Base-by-base conservation (phyloP, 306 rosid genomes). In the Lagenaria siceraria region DNA sequence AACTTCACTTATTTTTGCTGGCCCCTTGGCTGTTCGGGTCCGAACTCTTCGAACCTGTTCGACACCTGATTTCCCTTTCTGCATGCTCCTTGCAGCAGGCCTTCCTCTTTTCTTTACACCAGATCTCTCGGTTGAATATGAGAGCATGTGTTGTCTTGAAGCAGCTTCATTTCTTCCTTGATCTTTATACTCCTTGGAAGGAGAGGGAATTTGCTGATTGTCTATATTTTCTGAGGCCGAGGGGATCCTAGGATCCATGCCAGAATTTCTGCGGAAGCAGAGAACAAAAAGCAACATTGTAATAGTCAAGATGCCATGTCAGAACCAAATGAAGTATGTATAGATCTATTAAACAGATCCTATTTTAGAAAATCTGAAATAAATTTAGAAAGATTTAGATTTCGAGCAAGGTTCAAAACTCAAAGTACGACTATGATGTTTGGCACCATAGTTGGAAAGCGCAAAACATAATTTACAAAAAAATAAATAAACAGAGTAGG, bases 101-200 rank as follows among this genome's bases (percentile, higher is more conserved):
- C 96, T 89, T 86, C 96, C 93, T 81, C 90, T 82, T 83, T 88
- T 90, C 82, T 90, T 88, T 65, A 82, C 61, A 77, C 76, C 85
- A 69, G 78, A 11, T 63, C 38, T 81, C 85, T 81, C 85, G 11
- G 79, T 78, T 43, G 90, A 58, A 31, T 63, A 75, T 75, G 76
- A 61, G 56, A 72, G 72, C 82, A 33, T 61, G 38, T 52, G 74
- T 40, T 78, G 71, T 79, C 80, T 85, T 54, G 64, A 55, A 56
- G 74, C 77, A 83, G 84, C 77, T 74, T 82, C 83, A 35, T 56
- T 86, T 74, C 56, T 76, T 56, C 58, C 78, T 79, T 12, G 83
- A 60, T 80, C 63, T 40, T 78, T 36, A 24, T 18, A 74, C 21
- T 9, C 64, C 15, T 31, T 78, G 62, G 86, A 73, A 58, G 74